phyloP scores from a whole-genome alignment of 345 rosid genomes.

The Gossypium herbaceum region DNA sequence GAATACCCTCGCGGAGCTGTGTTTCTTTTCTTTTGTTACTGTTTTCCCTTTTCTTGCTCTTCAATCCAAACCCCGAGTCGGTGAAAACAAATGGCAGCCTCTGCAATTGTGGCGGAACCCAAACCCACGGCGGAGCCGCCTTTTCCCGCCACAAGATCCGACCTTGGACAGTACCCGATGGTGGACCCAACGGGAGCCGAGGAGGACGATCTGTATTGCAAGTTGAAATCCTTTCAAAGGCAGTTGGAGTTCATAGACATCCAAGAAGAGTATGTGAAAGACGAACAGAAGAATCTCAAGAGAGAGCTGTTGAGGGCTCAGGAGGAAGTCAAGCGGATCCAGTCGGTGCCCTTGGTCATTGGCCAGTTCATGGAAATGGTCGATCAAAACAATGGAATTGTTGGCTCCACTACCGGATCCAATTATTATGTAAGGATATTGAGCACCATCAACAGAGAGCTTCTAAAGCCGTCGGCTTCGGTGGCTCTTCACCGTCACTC shows the following conservation, averaged over 20 bases:
- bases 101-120: constrained; percentile 59
- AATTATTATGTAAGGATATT: constrained; percentile 91
- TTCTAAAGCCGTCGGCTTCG: constrained; percentile 92
- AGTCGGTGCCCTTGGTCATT: constrained; percentile 90
- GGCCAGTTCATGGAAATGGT: constrained; percentile 99
- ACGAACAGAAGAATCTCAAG: constrained; percentile 92
- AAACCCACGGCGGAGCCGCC: constrained; percentile 34
- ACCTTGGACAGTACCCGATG: constrained; percentile 20
- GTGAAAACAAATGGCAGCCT: constrained; percentile 36
- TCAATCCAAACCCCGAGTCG: constrained; percentile 5
- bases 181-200: constrained; percentile 25
- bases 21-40: background rate
- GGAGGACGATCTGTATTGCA: constrained; percentile 87
- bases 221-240: constrained; percentile 67
- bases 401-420: constrained; percentile 98
- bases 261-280: constrained; percentile 93
- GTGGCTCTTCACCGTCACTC: constrained; percentile 98
- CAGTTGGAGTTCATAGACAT: constrained; percentile 91
- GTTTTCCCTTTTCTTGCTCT: background rate
- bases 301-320: constrained; percentile 86
- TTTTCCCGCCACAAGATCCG: constrained; percentile 20
- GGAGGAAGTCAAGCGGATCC: constrained; percentile 97
- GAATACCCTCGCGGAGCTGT: no score
- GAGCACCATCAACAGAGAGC: constrained; percentile 90
- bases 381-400: constrained; percentile 96